Conservation (phyloP, 2,329 filamentous ascomycete species). For the Colletotrichum brevisporum region DNA sequence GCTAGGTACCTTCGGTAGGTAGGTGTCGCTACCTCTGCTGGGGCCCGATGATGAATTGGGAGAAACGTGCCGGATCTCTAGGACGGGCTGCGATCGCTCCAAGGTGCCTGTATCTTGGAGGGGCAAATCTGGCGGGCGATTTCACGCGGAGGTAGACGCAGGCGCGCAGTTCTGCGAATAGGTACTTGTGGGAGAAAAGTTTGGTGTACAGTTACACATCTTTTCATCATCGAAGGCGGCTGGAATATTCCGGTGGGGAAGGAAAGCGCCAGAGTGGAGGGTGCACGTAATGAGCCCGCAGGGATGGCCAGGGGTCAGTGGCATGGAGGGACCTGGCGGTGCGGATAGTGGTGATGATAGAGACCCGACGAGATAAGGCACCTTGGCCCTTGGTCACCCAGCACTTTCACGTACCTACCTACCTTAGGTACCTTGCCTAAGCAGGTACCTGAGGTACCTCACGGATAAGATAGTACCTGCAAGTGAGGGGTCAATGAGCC, state of each 20-base stretch:
- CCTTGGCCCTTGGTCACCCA: no score
- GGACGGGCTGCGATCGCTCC: neutral
- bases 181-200: neutral
- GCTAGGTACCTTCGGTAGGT: neutral
- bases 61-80: neutral
- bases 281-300: conserved; percentile 25
- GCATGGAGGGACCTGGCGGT: neutral
- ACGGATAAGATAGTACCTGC: no score
- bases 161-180: neutral
- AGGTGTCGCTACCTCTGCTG: neutral
- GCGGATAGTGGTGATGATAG: conserved; percentile 1
- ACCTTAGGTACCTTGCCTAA: no score
- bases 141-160: neutral
- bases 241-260: conserved; percentile 4
- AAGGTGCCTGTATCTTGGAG: neutral
- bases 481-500: neutral
- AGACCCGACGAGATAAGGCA: neutral
- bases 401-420: no score
- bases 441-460: no score
- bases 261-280: conserved; percentile 13
- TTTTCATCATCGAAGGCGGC: conserved; percentile 2
- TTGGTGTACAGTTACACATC: neutral
- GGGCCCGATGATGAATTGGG: neutral
- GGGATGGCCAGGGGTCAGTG: conserved; percentile 7
- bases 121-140: conserved; percentile 5